Percentiles rank a stretch among this genome's conserved stretches.
Conservation (phyloP, 352 stramenopile species). For the Pythium rishiriense region DNA sequence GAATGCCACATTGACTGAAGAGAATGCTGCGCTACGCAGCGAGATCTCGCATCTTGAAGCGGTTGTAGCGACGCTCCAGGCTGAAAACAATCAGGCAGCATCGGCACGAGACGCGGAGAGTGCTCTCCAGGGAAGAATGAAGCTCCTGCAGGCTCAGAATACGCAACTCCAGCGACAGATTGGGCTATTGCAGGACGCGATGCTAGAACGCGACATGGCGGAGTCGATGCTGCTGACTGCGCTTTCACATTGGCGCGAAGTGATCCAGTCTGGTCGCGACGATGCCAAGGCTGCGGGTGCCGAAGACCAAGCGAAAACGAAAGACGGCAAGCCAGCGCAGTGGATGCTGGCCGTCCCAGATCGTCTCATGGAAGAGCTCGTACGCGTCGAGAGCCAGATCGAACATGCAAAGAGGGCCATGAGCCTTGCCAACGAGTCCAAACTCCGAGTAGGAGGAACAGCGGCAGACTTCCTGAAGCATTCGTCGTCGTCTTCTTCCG, state of each 20-base stretch:
- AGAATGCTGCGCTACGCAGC: constrained; percentile 45
- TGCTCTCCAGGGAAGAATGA: constrained; percentile 28
- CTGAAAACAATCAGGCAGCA: constrained; percentile 21
- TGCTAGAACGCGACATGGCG: constrained; percentile 33
- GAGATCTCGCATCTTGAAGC: constrained; percentile 54
- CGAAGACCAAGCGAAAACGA: constrained; percentile 21
- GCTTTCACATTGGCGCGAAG: constrained; percentile 39
- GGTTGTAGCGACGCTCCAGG: constrained; percentile 38
- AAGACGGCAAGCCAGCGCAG: constrained; percentile 24
- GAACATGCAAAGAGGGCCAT: constrained; percentile 17
- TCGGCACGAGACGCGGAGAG: not conserved
- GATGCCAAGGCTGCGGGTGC: constrained; percentile 47
- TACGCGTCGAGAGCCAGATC: constrained; percentile 25
- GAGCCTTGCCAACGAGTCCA: constrained; percentile 15
- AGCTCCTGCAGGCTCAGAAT: constrained; percentile 55
- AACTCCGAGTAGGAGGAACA: constrained; percentile 20
- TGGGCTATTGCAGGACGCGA: constrained; percentile 40
- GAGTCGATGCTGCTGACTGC: constrained; percentile 39
- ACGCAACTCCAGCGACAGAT: constrained; percentile 63
- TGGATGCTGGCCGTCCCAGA: constrained; percentile 30
- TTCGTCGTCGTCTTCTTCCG: constrained; percentile 8
- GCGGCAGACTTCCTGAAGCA: constrained; percentile 22
- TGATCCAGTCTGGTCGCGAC: constrained; percentile 43
- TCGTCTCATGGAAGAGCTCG: constrained; percentile 21
- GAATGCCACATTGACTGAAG: constrained; percentile 33